These are phyloP conservation scores for Chalaropsis ovoidea DNA, from an alignment of 2,329 filamentous ascomycete genomes.

Conservation along the genomic window DNA sequence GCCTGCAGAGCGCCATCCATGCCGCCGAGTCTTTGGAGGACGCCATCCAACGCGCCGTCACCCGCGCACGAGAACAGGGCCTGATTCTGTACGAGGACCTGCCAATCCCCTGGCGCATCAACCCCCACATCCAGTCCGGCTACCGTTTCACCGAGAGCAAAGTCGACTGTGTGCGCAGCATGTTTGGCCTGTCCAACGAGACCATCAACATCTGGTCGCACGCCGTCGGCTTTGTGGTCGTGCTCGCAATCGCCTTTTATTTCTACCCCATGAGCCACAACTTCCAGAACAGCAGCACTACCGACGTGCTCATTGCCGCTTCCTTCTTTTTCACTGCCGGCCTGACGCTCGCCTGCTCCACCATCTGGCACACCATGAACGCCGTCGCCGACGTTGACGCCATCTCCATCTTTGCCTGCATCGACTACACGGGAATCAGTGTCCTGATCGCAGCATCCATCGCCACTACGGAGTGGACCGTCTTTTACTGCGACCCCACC, in stretches of 20 bases:
- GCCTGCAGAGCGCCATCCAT: constrained; percentile 69
- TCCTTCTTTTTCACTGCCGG: constrained; percentile 94
- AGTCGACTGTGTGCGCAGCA: constrained; percentile 73
- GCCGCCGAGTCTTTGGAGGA: constrained; percentile 76
- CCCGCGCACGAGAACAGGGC: constrained; percentile 64
- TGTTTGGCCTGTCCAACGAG: constrained; percentile 82
- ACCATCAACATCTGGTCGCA: constrained; percentile 98
- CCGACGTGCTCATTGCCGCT: constrained; percentile 81
- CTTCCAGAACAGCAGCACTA: constrained; percentile 75
- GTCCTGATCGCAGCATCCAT: constrained; percentile 91
- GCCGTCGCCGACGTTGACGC: constrained; percentile 81
- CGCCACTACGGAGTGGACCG: constrained; percentile 96
- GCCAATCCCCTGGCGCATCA: constrained; percentile 84
- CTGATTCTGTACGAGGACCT: constrained; percentile 83
- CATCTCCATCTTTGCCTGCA: constrained; percentile 91
- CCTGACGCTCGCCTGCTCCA: constrained; percentile 90
- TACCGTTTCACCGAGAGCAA: constrained; percentile 94
- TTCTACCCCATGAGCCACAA: constrained; percentile 85
- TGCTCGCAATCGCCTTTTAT: constrained; percentile 84
- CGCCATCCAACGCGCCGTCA: constrained; percentile 69
- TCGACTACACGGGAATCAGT: constrained; percentile 96
- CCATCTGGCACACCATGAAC: constrained; percentile 98
- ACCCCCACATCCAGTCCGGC: constrained; percentile 81
- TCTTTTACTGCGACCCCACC: constrained; percentile 91
- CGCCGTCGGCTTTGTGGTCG: constrained; percentile 74